Evolutionary conservation across 129 eudicot genomes (phyloP), one percentile per base, ranked within the genome.

Genomic region (Helichrysum umbraculigerum): DNA sequence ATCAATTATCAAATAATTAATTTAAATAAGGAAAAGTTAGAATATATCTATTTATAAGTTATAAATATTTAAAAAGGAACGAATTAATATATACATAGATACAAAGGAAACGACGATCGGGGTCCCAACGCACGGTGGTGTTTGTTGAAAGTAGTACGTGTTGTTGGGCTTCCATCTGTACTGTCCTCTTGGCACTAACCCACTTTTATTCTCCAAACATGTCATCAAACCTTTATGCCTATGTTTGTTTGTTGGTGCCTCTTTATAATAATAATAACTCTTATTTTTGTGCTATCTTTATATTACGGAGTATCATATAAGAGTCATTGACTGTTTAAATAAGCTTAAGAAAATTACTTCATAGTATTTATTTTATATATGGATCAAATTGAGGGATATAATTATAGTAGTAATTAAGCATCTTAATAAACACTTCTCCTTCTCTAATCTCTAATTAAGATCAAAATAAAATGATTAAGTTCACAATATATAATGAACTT

Each of bases 81-180:
- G 4, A 32, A 64, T 1, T 30, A 65, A 7, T 5, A 20, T 5
- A 20, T 35, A 60, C 8, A 32, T 34, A 37, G 12, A 29, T 52
- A 22, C 44, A 76, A 54, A 67, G 30, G 47, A 69, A 77, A 59
- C 7, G 69, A 58, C 29, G 47, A 25, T 25, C 28, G 28, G 28
- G 51, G 70, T 58, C 74, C 68, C 66, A 59, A 67, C 68, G 57
- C 66, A 52, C 71, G 78, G 59, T 79, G 73, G 78, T 17, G 54
- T 79, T 25, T 51, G 78, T 72, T 79, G 68, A 64, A 72, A 64
- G 78, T 65, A 30, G 78, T 79, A 72, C 83, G 35, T 72, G 20
- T 29, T 72, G 37, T 79, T 79, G 83, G 78, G 72, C 83, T 72
- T 34, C 19, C n/a, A 72, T 35, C 68, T 79, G 78, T 79, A 79